Percentiles rank a stretch among this genome's conserved stretches.
Evolutionary conservation across 306 rosid genomes (phyloP).

Genomic region (Luffa aegyptiaca): DNA sequence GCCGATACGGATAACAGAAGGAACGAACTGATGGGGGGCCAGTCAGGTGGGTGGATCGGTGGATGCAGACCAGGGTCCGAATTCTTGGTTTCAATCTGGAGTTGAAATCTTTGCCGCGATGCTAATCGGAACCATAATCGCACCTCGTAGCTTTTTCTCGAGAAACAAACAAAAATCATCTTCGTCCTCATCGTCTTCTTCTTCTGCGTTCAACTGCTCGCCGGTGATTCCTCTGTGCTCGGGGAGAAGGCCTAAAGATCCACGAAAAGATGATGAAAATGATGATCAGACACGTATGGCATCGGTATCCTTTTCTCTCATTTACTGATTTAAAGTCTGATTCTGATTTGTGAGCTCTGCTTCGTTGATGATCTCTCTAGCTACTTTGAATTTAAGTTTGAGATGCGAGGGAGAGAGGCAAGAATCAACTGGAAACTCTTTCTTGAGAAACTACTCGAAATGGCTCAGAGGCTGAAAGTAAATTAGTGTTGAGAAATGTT

Average conservation of each 20-base stretch:
- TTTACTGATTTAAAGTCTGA: background rate
- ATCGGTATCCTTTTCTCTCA: background rate
- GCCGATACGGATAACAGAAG: slow-evolving; percentile 23
- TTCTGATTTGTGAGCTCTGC: background rate
- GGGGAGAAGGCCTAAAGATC: slow-evolving; percentile 31
- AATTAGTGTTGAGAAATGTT: background rate
- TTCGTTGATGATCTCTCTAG: background rate
- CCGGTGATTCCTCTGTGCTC: slow-evolving; percentile 32
- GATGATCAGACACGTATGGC: slow-evolving; percentile 28
- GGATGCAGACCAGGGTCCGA: background rate
- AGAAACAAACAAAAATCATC: slow-evolving; percentile 10
- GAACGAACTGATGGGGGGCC: background rate
- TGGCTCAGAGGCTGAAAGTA: background rate
- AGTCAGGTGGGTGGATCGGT: background rate
- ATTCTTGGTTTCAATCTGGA: background rate
- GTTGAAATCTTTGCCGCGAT: background rate
- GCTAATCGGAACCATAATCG: slow-evolving; percentile 22
- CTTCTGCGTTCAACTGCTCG: background rate
- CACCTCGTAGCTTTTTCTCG: slow-evolving; percentile 28
- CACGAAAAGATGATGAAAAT: slow-evolving; percentile 26
- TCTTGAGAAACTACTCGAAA: background rate
- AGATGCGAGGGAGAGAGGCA: background rate
- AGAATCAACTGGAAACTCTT: background rate
- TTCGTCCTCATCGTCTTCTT: background rate
- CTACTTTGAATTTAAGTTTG: background rate